Base-by-base conservation (phyloP, 163 green algal species). In the Chlorella variabilis region DNA sequence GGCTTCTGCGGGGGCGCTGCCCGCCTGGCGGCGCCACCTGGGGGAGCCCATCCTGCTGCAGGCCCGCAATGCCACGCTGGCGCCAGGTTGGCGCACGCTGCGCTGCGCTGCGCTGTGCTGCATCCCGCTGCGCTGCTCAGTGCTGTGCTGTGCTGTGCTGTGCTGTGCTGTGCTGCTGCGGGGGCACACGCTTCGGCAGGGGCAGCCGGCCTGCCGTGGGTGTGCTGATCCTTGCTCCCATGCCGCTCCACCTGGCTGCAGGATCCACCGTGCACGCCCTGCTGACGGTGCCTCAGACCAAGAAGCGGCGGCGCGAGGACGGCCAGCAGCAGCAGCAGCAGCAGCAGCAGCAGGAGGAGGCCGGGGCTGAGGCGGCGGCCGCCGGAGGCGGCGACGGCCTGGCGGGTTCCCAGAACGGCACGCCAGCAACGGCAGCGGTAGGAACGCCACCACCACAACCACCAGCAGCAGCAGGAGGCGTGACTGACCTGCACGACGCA, bases 231-330 rank as follows among this genome's bases (percentile, higher is more conserved):
- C 41, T 31, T 61, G 8, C n/a, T 61, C 21, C 25, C n/a, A n/a
- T n/a, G n/a, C n/a, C 25, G 4, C 6, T 51, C 21, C 56, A 15
- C 17, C 27, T 29, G 54, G 54, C 36, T 87, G 81, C 80, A 90
- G 83, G 73, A 23, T 51, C 75, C 7, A 85, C 81, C 17, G 63
- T 88, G 33, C 38, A 71, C 23, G 49, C 29, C 39, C 66, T 89
- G n/a, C 85, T 91, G 69, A 83, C 78, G 29, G 87, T 89, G 54
- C 84, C 84, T 4, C 63, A 77, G 29, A 78, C 45, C 54, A 89
- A 85, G 61, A 89, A 91, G 73, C 80, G 81, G 33, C 87, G 85
- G 65, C 62, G 70, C 4, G 75, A 82, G 41, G 67, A 75, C 38
- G 39, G 41, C 56, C 39, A 31, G 38, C 48, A 7, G 36, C 49